Percentiles rank a stretch among this genome's conserved stretches.
phyloP scores from a whole-genome alignment of 345 rosid genomes.

The Eutrema japonicum region DNA sequence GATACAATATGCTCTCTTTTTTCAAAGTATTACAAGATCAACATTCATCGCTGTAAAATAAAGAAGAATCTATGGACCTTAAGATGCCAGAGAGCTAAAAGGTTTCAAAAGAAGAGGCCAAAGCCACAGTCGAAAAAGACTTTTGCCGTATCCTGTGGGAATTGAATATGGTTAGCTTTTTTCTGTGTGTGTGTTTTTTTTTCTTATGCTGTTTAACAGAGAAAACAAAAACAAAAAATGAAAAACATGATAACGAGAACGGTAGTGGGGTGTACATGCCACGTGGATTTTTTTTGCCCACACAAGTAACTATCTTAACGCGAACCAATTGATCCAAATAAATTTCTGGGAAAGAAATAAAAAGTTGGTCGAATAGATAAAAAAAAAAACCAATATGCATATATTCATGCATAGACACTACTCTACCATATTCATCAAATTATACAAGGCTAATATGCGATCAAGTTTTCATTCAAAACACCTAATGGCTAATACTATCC shows the following conservation, averaged over 20 bases:
- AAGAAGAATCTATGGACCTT: constrained; percentile 24
- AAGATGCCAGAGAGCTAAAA: constrained; percentile 26
- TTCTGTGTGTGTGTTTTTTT: neutral
- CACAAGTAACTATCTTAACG: neutral
- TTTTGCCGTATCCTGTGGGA: constrained; percentile 5
- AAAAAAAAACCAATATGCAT: neutral
- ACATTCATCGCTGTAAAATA: neutral
- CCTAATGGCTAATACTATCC: no score
- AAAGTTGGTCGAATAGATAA: neutral
- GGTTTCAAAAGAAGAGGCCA: constrained; percentile 32
- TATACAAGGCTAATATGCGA: no score
- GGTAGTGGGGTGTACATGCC: constrained; percentile 34
- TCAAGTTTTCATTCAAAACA: no score
- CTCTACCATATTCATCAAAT: no score
- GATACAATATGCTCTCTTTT: neutral
- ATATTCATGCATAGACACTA: neutral
- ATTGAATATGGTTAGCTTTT: neutral
- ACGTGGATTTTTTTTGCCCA: constrained; percentile 14
- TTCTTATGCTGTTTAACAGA: neutral
- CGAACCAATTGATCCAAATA: neutral
- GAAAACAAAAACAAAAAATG: neutral
- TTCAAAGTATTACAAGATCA: neutral
- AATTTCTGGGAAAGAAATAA: neutral
- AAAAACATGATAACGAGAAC: neutral
- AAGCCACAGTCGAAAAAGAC: constrained; percentile 37